Percentiles rank a stretch among this genome's conserved stretches.
These are phyloP conservation scores for Ajuga chamaepitys DNA, from an alignment of 257 asterid species.

Conservation along the genomic window DNA sequence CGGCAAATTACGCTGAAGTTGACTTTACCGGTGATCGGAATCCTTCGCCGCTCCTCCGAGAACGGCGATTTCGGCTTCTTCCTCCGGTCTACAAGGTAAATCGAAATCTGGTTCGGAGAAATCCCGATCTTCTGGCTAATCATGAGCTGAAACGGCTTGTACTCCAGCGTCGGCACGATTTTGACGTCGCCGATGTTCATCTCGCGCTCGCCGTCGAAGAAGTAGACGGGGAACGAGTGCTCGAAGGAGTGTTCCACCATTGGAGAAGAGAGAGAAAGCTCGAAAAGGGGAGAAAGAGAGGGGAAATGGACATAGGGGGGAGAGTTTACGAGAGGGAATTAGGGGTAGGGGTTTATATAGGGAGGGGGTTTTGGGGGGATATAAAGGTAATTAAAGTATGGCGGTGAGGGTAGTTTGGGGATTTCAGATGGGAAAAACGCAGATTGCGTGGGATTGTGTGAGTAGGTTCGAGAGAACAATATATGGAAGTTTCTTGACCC, in stretches of 20 bases:
- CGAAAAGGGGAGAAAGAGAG: background rate
- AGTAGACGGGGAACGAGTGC: slow-evolving; percentile 55
- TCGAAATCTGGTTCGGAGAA: slow-evolving; percentile 83
- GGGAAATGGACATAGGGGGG: background rate
- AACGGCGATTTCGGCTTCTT: slow-evolving; percentile 22
- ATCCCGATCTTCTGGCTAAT: slow-evolving; percentile 77
- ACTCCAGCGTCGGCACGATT: slow-evolving; percentile 49
- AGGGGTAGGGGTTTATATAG: slow-evolving; percentile 14
- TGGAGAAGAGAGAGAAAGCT: background rate
- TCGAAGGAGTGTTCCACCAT: slow-evolving; percentile 72
- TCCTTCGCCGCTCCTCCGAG: slow-evolving; percentile 44
- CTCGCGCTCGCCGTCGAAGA: slow-evolving; percentile 83
- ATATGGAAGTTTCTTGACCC: slow-evolving; percentile 21
- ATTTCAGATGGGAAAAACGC: slow-evolving; percentile 9
- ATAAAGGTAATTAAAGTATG: slow-evolving; percentile 16
- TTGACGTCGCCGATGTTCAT: slow-evolving; percentile 50
- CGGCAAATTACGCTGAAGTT: slow-evolving; percentile 48
- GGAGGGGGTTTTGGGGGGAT: slow-evolving; percentile 19
- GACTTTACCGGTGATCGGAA: slow-evolving; percentile 71
- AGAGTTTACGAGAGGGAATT: background rate
- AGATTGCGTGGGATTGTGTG: slow-evolving; percentile 21
- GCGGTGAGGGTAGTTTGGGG: slow-evolving; percentile 35
- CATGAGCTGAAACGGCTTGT: slow-evolving; percentile 73
- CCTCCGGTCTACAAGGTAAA: slow-evolving; percentile 50
- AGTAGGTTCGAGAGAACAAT: slow-evolving; percentile 15